Evolutionary conservation across 1,139 yeast species (phyloP).

Genomic region (Suhomyces terraborum): DNA sequence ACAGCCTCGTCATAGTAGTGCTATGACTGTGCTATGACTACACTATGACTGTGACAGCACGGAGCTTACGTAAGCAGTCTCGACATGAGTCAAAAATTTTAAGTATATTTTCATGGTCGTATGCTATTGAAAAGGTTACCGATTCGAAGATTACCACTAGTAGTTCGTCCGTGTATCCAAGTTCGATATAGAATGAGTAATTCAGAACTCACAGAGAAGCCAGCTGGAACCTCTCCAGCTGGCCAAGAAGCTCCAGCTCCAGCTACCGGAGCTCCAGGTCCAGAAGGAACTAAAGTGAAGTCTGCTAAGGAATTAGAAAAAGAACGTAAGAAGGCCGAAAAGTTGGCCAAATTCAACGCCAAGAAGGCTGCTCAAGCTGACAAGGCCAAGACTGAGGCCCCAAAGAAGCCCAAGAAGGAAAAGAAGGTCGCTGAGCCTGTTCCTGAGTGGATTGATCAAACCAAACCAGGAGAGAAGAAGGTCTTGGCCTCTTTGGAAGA

Average conservation of each 20-base stretch:
- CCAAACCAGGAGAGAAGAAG: constrained; percentile 90
- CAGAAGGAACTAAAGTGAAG: constrained; percentile 35
- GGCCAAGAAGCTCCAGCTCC: constrained; percentile 16
- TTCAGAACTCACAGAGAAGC: constrained; percentile 10
- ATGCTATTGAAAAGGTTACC: constrained; percentile 27
- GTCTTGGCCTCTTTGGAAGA: constrained; percentile 81
- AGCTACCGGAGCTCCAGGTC: constrained; percentile 15
- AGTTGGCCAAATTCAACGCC: constrained; percentile 90
- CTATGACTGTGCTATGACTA: no score
- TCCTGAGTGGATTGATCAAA: constrained; percentile 81
- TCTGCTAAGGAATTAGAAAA: constrained; percentile 83
- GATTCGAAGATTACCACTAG: constrained; percentile 15
- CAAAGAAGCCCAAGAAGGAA: constrained; percentile 71
- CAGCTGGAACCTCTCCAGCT: constrained; percentile 12
- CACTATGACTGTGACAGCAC: no score
- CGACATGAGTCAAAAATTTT: constrained; percentile 8
- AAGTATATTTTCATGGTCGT: constrained; percentile 14
- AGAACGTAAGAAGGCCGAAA: constrained; percentile 96
- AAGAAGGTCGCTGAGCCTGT: constrained; percentile 68
- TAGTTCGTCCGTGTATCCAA: constrained; percentile 13
- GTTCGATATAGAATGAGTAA: constrained; percentile 13
- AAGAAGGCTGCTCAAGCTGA: constrained; percentile 73
- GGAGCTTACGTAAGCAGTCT: constrained; percentile 7
- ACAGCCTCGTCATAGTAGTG: no score
- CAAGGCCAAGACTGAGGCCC: constrained; percentile 38